Evolutionary conservation across 2,329 filamentous ascomycete genomes (phyloP).

Genomic region (Colletotrichum eleusines): DNA sequence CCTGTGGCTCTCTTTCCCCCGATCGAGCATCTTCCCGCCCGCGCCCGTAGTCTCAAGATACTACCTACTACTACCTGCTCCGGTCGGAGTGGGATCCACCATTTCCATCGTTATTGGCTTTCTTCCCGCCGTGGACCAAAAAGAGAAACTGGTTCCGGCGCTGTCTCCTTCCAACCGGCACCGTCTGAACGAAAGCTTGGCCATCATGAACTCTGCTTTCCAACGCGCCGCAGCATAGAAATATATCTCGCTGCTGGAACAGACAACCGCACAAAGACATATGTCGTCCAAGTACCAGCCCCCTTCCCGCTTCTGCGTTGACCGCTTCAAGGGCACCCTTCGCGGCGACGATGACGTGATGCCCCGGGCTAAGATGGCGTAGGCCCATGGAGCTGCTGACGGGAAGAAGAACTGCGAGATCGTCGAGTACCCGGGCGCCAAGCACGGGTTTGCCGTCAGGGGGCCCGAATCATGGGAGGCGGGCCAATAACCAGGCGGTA

Average conservation of each 20-base stretch:
- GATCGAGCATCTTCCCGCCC: not conserved
- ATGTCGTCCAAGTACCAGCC: slow-evolving; percentile 25
- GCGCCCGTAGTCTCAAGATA: not conserved
- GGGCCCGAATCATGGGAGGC: slow-evolving; percentile 44
- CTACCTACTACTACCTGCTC: not conserved
- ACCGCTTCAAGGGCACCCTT: slow-evolving; percentile 44
- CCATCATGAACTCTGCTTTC: not conserved
- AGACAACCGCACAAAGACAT: not conserved
- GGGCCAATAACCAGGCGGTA: slow-evolving; percentile 47
- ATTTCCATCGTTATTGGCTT: too few species aligned
- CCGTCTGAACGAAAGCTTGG: not conserved
- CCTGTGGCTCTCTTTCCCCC: too few species aligned
- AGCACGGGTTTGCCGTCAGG: slow-evolving; percentile 49
- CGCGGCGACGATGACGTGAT: slow-evolving; percentile 57
- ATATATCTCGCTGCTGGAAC: too few species aligned
- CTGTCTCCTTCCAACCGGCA: not conserved
- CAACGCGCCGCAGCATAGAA: not conserved
- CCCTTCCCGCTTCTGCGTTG: slow-evolving; percentile 41
- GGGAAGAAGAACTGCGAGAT: slow-evolving; percentile 47
- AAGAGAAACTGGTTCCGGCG: not conserved
- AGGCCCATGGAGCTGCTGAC: slow-evolving; percentile 52
- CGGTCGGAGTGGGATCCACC: too few species aligned
- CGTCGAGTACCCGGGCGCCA: slow-evolving; percentile 47
- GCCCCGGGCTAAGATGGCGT: slow-evolving; percentile 48
- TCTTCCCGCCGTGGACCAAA: too few species aligned